Percentiles rank a stretch among this genome's conserved stretches.
phyloP scores from a whole-genome alignment of 768 basidiomycete genomes.

The Filobasidium floriforme region DNA sequence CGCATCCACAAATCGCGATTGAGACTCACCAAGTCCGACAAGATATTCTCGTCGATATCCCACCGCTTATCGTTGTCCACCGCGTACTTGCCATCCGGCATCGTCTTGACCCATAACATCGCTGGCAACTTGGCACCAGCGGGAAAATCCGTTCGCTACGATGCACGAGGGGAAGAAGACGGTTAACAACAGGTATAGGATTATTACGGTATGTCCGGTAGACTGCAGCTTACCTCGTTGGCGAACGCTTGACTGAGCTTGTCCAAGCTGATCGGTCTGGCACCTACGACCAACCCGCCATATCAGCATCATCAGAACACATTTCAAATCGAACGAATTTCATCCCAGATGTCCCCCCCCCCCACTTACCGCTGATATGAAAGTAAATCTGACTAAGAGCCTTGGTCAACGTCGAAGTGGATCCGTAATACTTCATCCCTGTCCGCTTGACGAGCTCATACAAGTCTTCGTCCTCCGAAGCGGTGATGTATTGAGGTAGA shows the following conservation, averaged over 20 bases:
- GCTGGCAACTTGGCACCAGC: conserved; percentile 70
- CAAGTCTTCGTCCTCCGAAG: conserved; percentile 75
- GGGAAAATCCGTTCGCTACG: conserved; percentile 60
- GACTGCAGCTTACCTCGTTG: conserved; percentile 50
- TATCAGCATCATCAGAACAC: conserved; percentile 9
- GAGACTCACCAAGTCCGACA: conserved; percentile 40
- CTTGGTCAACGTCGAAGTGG: conserved; percentile 79
- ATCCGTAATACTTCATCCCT: conserved; percentile 64
- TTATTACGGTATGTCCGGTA: not conserved
- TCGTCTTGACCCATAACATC: conserved; percentile 59
- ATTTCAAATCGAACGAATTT: not conserved
- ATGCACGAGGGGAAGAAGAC: not conserved
- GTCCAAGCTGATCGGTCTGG: conserved; percentile 59
- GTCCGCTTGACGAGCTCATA: conserved; percentile 56
- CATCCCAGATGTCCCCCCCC: not conserved
- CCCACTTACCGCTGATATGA: conserved; percentile 57
- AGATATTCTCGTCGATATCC: conserved; percentile 41
- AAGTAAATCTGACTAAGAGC: conserved; percentile 83
- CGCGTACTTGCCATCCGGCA: conserved; percentile 37
- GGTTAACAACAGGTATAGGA: not conserved
- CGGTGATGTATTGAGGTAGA: conserved; percentile 63
- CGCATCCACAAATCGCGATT: not conserved
- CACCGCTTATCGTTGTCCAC: conserved; percentile 47
- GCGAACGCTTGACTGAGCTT: conserved; percentile 58
- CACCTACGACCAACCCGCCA: conserved; percentile 21